Percentiles rank a stretch among this genome's conserved stretches.
Conservation (phyloP, 768 basidiomycete genomes). For the Megacollybia marginata region DNA sequence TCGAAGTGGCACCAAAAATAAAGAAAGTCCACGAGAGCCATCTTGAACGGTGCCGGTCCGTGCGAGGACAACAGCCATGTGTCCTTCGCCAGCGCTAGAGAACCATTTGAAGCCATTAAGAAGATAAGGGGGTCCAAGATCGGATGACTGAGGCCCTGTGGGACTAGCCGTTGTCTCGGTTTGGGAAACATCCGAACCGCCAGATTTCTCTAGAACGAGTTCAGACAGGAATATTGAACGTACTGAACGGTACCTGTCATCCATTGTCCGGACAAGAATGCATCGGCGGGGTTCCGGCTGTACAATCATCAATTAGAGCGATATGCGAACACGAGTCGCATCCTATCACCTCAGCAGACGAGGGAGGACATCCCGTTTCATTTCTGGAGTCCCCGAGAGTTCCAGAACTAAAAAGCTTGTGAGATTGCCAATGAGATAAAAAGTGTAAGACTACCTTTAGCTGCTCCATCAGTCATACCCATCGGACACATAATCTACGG, state of each 20-base stretch:
- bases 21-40: constrained; percentile 41
- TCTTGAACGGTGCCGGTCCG: constrained; percentile 32
- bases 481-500: constrained; percentile 36
- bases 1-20: constrained; percentile 41
- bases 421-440: too few relatives aligned
- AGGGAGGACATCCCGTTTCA: too few relatives aligned
- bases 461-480: constrained; percentile 45
- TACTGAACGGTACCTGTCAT: too few relatives aligned
- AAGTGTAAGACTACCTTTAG: too few relatives aligned
- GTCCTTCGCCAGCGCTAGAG: constrained; percentile 45
- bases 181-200: constrained; percentile 43
- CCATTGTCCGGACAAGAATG: too few relatives aligned
- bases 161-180: constrained; percentile 37
- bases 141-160: constrained; percentile 12
- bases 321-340: too few relatives aligned
- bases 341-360: too few relatives aligned
- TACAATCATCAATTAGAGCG: too few relatives aligned
- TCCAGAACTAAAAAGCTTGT: too few relatives aligned
- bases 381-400: too few relatives aligned
- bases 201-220: constrained; percentile 32
- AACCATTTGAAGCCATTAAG: constrained; percentile 50
- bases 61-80: constrained; percentile 41
- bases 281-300: too few relatives aligned
- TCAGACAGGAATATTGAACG: too few relatives aligned
- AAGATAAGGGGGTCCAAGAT: constrained; percentile 26